Evolutionary conservation across 2,329 filamentous ascomycete species (phyloP).

Genomic region (Colletotrichum sp.): DNA sequence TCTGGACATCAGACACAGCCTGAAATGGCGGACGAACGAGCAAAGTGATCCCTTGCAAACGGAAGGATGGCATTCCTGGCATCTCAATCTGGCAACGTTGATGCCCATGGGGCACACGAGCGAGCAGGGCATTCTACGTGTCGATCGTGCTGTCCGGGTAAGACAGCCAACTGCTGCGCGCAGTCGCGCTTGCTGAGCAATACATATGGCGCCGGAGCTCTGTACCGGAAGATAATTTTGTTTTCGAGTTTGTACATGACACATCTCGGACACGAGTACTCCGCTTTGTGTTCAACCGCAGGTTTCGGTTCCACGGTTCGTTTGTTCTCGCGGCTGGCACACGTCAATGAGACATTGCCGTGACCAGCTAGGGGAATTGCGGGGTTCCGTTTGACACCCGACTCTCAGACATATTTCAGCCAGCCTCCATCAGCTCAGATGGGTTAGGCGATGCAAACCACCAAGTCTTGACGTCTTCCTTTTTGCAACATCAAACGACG

Average conservation of each 20-base stretch:
- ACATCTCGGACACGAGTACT: background rate
- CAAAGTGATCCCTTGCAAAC: background rate
- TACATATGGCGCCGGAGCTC: background rate
- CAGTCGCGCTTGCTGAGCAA: background rate
- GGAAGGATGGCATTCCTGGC: background rate
- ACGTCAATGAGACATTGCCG: background rate
- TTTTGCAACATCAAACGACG: background rate
- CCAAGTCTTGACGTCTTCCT: background rate
- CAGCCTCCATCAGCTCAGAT: background rate
- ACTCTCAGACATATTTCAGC: background rate
- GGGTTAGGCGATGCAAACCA: background rate
- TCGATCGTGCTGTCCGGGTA: background rate
- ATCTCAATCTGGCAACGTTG: background rate
- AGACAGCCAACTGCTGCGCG: background rate
- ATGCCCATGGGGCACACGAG: background rate
- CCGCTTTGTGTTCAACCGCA: background rate
- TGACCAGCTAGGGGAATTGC: background rate
- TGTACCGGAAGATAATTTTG: background rate
- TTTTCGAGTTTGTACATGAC: background rate
- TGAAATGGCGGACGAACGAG: background rate
- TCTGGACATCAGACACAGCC: background rate
- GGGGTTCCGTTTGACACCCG: slow-evolving; percentile 7
- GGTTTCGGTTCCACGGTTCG: background rate
- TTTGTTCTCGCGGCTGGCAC: background rate
- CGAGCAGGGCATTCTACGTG: background rate